Conservation (phyloP, 148 eudicot species). For the Fagopyrum homotropicum region DNA sequence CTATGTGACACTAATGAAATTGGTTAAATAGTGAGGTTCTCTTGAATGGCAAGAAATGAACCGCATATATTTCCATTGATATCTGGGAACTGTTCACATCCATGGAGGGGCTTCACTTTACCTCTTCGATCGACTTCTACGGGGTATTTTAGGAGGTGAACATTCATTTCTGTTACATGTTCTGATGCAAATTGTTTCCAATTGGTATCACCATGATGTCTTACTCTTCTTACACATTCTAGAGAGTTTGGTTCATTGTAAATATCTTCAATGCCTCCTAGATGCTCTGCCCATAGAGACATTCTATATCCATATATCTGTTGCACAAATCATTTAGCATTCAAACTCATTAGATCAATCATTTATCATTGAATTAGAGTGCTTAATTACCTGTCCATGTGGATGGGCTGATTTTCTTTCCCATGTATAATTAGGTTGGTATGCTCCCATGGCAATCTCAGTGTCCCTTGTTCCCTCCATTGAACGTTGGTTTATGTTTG, state of each 20-base stretch:
- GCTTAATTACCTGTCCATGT: conserved; percentile 57
- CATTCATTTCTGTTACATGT: conserved; percentile 59
- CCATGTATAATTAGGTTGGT: conserved; percentile 92
- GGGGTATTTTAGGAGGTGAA: conserved; percentile 83
- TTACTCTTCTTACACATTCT: conserved; percentile 69
- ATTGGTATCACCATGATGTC: conserved; percentile 56
- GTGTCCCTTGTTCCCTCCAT: conserved; percentile 97
- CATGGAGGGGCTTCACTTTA: conserved; percentile 65
- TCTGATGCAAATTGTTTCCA: conserved; percentile 69
- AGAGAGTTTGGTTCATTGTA: conserved; percentile 62
- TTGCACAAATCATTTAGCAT: neutral
- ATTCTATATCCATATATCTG: conserved; percentile 79
- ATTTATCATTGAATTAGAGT: neutral
- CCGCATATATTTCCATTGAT: conserved; percentile 85
- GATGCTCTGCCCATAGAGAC: conserved; percentile 94
- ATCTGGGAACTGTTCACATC: conserved; percentile 71
- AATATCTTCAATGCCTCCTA: conserved; percentile 56
- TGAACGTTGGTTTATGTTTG: conserved; percentile 95
- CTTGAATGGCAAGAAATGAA: conserved; percentile 88
- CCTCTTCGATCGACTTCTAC: conserved; percentile 82
- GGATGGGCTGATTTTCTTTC: conserved; percentile 60
- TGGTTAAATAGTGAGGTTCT: conserved; percentile 67
- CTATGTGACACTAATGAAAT: neutral
- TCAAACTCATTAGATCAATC: too few species aligned
- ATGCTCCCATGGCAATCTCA: conserved; percentile 99